Conservation (phyloP, 768 basidiomycete species). For the Kwoniella sp. region DNA sequence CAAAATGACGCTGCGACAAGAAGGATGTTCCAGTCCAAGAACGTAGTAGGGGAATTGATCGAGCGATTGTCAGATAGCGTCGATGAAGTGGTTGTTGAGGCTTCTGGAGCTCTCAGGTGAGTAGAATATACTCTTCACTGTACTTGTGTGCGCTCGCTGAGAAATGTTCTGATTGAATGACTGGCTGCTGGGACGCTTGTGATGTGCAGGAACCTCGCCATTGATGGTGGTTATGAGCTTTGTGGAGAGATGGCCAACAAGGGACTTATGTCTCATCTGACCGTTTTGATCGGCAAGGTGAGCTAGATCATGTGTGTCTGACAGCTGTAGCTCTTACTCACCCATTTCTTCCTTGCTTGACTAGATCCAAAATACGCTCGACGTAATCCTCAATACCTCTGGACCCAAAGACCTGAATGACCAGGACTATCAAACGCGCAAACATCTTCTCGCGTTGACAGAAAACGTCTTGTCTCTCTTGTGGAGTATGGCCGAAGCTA, state of each 20-base stretch:
- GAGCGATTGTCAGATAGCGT: constrained; percentile 83
- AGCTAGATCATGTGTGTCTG: too few species aligned
- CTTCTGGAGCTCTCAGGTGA: constrained; percentile 81
- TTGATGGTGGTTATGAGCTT: constrained; percentile 93
- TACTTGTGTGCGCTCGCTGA: constrained; percentile 2
- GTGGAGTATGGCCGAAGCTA: constrained; percentile 90
- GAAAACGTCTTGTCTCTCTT: constrained; percentile 90
- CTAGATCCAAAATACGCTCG: constrained; percentile 73
- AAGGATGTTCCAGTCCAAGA: constrained; percentile 83
- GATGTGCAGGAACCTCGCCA: constrained; percentile 74
- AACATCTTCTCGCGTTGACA: constrained; percentile 79
- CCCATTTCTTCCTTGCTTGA: too few species aligned
- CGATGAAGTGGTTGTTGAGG: constrained; percentile 88
- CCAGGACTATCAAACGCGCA: constrained; percentile 67
- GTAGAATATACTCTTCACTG: constrained; percentile 34
- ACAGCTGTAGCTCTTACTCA: too few species aligned
- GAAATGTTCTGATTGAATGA: background rate
- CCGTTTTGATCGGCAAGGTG: constrained; percentile 43
- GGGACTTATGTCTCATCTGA: constrained; percentile 69
- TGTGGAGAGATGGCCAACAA: constrained; percentile 98
- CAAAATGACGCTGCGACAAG: constrained; percentile 93
- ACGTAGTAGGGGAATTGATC: constrained; percentile 82
- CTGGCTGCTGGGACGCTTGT: background rate
- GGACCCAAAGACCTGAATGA: constrained; percentile 59
- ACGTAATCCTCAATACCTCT: constrained; percentile 60